Evolutionary conservation across 2,329 filamentous ascomycete genomes (phyloP), one percentile per base, ranked within the genome.

Genomic region (Stemphylium beticola): DNA sequence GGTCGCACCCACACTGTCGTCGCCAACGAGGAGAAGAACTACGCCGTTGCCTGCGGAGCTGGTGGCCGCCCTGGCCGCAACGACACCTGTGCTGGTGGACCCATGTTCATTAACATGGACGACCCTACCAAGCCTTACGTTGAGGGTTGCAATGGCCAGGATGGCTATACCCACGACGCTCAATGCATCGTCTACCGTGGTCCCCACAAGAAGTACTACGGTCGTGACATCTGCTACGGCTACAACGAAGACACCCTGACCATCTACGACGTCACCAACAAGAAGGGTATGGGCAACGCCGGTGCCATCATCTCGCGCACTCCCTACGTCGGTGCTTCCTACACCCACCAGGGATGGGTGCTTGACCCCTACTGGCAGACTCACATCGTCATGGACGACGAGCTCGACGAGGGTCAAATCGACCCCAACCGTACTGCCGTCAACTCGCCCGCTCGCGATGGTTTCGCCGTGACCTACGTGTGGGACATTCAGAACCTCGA

Each of bases 281-380:
- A 83, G 73, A 77, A 80, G 48, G 74, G 83, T 64, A 81, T 82
- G 69, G 76, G 80, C 11, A 55, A 45, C 32, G 85, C 84, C 66
- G 67, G 81, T 80, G 66, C 82, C 79, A 76, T 84, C 65, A 81
- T 85, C 68, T 84, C 82, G 24, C 76, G 78, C 53, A 84, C 81
- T 2, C 78, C 78, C 0, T 85, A 85, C 67, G 76, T 79, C 26
- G 83, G 83, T 36, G 80, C 80, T 9, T 70, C 76, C 4, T 86
- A 86, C 73, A 84, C 82, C 12, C 84, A 87, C 61, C 83, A 85
- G 66, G 84, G 84, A 5, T 85, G 83, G 82, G 73, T 85, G 3
- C 73, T 82, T 18, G 68, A 74, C 48, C 62, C 69, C 15, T 61
- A 59, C 34, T 74, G 69, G 71, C 72, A 74, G 26, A 71, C 71